Evolutionary conservation across 192 early-diverging fungal species (phyloP).

Genomic region (Kickxella alabastrina): DNA sequence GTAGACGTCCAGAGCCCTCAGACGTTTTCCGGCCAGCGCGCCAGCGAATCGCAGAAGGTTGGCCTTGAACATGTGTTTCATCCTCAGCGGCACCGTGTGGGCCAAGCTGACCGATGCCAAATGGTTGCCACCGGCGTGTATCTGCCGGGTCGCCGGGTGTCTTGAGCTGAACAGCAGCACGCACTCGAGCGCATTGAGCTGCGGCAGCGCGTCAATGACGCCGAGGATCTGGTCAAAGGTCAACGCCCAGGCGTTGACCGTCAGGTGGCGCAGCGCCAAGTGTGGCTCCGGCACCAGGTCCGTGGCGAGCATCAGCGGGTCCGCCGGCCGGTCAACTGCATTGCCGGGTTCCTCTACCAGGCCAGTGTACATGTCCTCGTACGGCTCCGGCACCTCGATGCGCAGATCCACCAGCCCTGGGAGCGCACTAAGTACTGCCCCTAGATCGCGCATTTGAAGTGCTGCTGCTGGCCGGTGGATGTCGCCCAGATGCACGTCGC

Average conservation of each 20-base stretch:
- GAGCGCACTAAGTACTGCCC: conserved; percentile 4
- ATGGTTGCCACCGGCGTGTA: not conserved
- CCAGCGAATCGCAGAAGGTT: conserved; percentile 15
- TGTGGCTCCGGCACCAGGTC: not conserved
- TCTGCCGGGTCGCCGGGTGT: not conserved
- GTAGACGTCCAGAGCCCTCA: conserved; percentile 27
- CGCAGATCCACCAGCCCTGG: conserved; percentile 14
- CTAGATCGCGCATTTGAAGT: not conserved
- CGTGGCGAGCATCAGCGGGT: not conserved
- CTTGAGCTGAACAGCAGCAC: conserved; percentile 15
- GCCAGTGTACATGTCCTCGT: conserved; percentile 29
- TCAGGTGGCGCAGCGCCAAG: conserved; percentile 5
- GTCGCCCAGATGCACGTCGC: too few species aligned
- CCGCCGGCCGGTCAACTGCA: conserved; percentile 8
- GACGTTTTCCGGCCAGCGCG: too few species aligned
- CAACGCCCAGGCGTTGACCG: conserved; percentile 29
- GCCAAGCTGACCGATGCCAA: conserved; percentile 14
- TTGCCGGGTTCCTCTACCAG: not conserved
- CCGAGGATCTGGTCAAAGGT: conserved; percentile 27
- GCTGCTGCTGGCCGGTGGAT: conserved; percentile 3
- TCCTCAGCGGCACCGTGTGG: conserved; percentile 5
- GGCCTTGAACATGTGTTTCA: conserved; percentile 20
- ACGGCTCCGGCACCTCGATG: conserved; percentile 13
- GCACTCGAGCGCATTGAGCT: conserved; percentile 24
- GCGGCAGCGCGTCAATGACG: conserved; percentile 1